Percentiles rank a stretch among this genome's conserved stretches.
These are phyloP conservation scores for Mycena alexandri DNA, from an alignment of 768 basidiomycete genomes.

Conservation along the genomic window DNA sequence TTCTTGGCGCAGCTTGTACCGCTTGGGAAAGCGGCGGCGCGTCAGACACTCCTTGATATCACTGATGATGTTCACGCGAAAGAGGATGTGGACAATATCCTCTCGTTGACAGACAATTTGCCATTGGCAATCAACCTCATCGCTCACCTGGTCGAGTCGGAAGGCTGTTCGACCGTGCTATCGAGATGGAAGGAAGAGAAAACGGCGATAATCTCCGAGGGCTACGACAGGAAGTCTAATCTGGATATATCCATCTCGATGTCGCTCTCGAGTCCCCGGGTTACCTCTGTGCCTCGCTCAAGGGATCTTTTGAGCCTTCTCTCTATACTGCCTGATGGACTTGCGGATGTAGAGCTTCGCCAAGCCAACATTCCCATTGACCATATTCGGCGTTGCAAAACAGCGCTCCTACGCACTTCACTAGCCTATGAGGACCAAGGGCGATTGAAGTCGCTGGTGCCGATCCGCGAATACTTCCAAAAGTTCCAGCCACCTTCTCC, in stretches of 20 bases:
- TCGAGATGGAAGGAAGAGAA: not conserved
- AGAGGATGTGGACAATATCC: not conserved
- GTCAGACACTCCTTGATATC: not conserved
- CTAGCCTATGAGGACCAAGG: conserved; percentile 2
- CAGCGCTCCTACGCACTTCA: not conserved
- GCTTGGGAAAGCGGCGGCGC: not conserved
- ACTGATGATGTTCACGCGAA: not conserved
- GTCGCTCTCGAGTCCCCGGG: not conserved
- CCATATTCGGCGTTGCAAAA: not conserved
- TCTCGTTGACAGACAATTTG: not conserved
- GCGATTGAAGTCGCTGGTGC: not conserved
- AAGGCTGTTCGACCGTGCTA: not conserved
- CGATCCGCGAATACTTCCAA: conserved; percentile 3
- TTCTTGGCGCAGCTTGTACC: not conserved
- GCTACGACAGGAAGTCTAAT: not conserved
- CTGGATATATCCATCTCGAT: conserved; percentile 1
- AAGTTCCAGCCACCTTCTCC: not conserved
- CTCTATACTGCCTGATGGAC: conserved; percentile 1
- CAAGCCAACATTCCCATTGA: conserved; percentile 1
- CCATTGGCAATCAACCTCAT: not conserved
- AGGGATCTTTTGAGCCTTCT: not conserved
- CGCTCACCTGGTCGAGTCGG: not conserved
- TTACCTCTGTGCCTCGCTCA: not conserved
- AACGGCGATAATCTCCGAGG: not conserved
- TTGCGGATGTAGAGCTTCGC: not conserved